Percentiles rank a stretch among this genome's conserved stretches.
Conservation (phyloP, 2,329 filamentous ascomycete species). For the Fusarium papillatum region DNA sequence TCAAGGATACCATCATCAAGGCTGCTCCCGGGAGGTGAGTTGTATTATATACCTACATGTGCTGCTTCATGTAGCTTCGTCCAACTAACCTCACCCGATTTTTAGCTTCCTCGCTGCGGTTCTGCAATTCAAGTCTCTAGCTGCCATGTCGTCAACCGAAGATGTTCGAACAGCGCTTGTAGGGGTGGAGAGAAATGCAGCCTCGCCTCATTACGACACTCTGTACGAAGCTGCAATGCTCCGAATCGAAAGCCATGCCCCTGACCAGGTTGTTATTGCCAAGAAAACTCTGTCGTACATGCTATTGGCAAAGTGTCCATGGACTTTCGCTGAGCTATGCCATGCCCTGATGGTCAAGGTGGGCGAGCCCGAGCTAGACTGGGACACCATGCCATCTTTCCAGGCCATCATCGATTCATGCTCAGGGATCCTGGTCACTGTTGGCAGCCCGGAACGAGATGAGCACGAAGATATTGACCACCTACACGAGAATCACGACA, state of each 20-base stretch:
- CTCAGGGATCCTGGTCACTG: background rate
- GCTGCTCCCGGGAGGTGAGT: background rate
- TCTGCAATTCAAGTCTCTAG: background rate
- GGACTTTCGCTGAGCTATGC: background rate
- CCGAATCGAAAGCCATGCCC: background rate
- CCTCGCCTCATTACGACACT: background rate
- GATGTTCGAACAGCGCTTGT: background rate
- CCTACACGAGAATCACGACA: background rate
- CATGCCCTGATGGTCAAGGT: background rate
- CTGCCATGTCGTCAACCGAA: background rate
- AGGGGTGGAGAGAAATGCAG: background rate
- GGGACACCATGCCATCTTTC: background rate
- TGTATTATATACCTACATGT: background rate
- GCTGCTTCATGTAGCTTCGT: background rate
- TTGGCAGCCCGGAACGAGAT: background rate
- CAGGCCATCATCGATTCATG: background rate
- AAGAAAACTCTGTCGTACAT: background rate
- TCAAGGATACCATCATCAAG: background rate
- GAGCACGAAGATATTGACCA: background rate
- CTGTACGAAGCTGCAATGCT: background rate
- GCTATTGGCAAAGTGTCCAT: background rate
- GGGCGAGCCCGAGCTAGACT: background rate
- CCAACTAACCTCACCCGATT: background rate
- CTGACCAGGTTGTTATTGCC: background rate
- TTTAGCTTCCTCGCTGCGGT: background rate